A percentile compares a stretch with the other conserved stretches of the same genome.
Evolutionary conservation across 2,329 filamentous ascomycete genomes (phyloP).

Genomic region (Hypoxylon sp.): DNA sequence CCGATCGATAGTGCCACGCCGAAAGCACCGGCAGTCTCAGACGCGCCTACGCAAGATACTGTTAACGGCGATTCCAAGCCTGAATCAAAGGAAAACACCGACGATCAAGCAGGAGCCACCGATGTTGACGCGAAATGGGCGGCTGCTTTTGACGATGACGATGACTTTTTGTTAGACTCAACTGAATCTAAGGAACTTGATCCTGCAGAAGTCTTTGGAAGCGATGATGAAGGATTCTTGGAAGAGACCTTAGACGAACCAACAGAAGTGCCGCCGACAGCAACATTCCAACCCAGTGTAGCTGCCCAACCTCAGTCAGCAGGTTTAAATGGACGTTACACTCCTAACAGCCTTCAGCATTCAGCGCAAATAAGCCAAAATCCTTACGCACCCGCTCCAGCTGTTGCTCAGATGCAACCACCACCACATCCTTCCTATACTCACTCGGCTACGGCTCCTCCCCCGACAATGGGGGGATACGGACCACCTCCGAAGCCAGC

Average conservation of each 20-base stretch:
- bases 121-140: conserved; percentile 88
- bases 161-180: conserved; percentile 72
- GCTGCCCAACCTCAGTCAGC: conserved; percentile 45
- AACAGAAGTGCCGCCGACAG: conserved; percentile 46
- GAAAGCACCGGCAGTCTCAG: conserved; percentile 21
- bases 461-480: conserved; percentile 54
- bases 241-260: conserved; percentile 73
- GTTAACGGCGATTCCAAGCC: conserved; percentile 48
- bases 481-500: conserved; percentile 61
- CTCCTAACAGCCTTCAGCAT: conserved; percentile 50
- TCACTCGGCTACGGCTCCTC: conserved; percentile 51
- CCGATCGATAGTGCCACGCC: conserved; percentile 44
- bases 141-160: conserved; percentile 82
- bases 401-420: conserved; percentile 46
- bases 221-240: conserved; percentile 88
- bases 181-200: conserved; percentile 67
- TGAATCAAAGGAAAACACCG: conserved; percentile 43
- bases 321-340: conserved; percentile 56
- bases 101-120: conserved; percentile 45
- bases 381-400: conserved; percentile 66
- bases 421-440: conserved; percentile 50
- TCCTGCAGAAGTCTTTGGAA: conserved; percentile 77
- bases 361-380: conserved; percentile 53
- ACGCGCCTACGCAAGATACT: conserved; percentile 26
- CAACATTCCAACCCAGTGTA: conserved; percentile 29